Base-by-base conservation (phyloP, 176 grass and related monocot species). In the Eremochloa ophiuroides region DNA sequence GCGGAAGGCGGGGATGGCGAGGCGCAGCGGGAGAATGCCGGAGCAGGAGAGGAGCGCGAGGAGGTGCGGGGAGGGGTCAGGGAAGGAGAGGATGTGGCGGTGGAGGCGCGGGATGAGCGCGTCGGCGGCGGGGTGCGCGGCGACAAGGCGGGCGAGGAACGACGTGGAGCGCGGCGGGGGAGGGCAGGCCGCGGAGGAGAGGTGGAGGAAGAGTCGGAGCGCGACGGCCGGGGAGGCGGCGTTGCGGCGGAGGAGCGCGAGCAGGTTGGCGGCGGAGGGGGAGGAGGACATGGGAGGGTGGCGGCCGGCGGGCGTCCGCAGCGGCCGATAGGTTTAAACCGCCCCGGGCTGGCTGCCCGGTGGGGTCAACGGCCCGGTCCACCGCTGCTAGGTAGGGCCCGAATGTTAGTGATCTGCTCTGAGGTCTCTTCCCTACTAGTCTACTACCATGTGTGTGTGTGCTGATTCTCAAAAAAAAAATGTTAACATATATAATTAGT, bases 141-240 rank as follows among this genome's bases (percentile, higher is more conserved):
- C 80, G 90, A 92, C 87, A 84, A 92, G 63, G 70, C 79, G 86
- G 43, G 84, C 73, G 48, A 93, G 59, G 63, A 84, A 79, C 0
- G 87, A 83, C 48, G 91, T 79, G 80, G 62, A 35, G 41, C 35
- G 48, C 17, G 78, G 81, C 22, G 85, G 33, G 1, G 87, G 75
- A 14, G 77, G 67, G 38, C 64, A 74, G 22, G 88, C 42, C 4
- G 89, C 71, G 68, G 89, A 86, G 71, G 89, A 41, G 74, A 90
- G 90, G 64, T 90, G 90, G 71, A 90, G 66, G 84, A 98, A 82
- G 88, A 87, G 87, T 41, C 81, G 82, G 77, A 93, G 84, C 76
- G 85, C 84, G 76, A 89, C 71, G 71, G 86, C 63, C 55, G 91
- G 80, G 38, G 78, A 62, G 79, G 68, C 40, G 53, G 86, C 83